Base-by-base conservation (phyloP, 2,329 filamentous ascomycete genomes). In the Talaromyces sp. region DNA sequence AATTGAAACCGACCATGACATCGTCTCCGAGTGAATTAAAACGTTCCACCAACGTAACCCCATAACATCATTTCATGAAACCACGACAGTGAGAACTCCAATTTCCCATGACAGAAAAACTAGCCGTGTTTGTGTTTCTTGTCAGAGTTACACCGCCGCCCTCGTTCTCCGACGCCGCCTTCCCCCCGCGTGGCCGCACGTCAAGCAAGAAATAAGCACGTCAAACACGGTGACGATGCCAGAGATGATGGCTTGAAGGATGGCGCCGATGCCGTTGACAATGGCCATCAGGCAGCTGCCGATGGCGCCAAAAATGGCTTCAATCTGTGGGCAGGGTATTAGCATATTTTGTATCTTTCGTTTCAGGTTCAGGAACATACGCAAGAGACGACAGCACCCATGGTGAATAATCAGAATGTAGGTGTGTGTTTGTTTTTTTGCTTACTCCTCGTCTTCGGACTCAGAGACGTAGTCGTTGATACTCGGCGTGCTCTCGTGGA, bases 371-470 rank as follows among this genome's bases (percentile, higher is more conserved):
- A n/a, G 38, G 24, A 56, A 83, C 89, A 70, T 90, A 93, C 90
- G 73, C 90, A 92, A 74, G 89, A 92, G 66, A 91, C 81, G 70
- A 94, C 87, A 76, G 88, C 89, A 79, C 90, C 90, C 90, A 94
- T 93, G 67, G 75, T 87, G 76, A 54, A 53, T 27, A 19, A 35
- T 8, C 19, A 21, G n/a, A 24, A 5, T 46, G n/a, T 8, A 19
- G 10, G 5, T 19, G 10, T 9, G 26, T 10, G 8, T 48, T 14
- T 41, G 51, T 32, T 50, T 3, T 48, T 14, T 31, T 14, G 12
- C 52, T 58, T 48, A 59, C 3, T 62, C 60, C 19, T 62, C 59
- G 24, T 59, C 57, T 10, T 60, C 55, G 5, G 52, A 48, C 19
- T 61, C 59, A 46, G 56, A 57, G 2, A 57, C n/a, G 59, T 58